These are phyloP conservation scores for Uncinocarpus reesii DNA, from an alignment of 2,329 filamentous ascomycete species.

Conservation along the genomic window DNA sequence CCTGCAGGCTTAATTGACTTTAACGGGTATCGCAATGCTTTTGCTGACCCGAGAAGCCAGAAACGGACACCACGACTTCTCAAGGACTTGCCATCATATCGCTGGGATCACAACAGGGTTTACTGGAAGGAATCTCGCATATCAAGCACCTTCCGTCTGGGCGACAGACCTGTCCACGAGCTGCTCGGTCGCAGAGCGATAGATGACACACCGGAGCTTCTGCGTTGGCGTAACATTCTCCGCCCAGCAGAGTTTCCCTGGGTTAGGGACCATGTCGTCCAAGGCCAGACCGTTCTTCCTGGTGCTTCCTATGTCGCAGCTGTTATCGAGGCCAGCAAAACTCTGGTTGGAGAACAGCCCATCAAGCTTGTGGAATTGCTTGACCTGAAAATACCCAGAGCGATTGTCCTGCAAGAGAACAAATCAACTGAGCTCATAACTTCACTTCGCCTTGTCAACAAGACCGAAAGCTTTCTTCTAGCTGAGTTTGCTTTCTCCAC, in stretches of 20 bases:
- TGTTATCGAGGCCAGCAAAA: constrained; percentile 20
- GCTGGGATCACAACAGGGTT: constrained; percentile 15
- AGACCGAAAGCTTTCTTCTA: too few relatives aligned
- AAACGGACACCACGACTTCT: not conserved
- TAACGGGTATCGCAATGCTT: not conserved
- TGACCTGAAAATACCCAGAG: too few relatives aligned
- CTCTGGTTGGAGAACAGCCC: too few relatives aligned
- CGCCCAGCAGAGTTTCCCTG: constrained; percentile 21
- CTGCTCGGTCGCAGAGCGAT: constrained; percentile 9
- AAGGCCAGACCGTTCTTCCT: constrained; percentile 25
- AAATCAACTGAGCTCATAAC: too few relatives aligned
- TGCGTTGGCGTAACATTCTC: constrained; percentile 21
- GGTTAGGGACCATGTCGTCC: constrained; percentile 24
- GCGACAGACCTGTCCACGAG: constrained; percentile 3
- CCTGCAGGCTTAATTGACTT: constrained; percentile 15
- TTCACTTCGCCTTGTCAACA: too few relatives aligned
- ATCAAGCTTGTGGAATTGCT: too few relatives aligned
- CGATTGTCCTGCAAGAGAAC: too few relatives aligned
- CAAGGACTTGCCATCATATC: constrained; percentile 14
- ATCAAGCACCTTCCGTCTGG: not conserved
- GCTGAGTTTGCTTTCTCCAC: too few relatives aligned
- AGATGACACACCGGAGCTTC: constrained; percentile 2
- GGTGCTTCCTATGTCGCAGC: constrained; percentile 20
- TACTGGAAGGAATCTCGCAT: constrained; percentile 16
- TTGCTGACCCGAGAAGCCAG: not conserved